Evolutionary conservation across 345 rosid species (phyloP).

Genomic region (Balakata baccata): DNA sequence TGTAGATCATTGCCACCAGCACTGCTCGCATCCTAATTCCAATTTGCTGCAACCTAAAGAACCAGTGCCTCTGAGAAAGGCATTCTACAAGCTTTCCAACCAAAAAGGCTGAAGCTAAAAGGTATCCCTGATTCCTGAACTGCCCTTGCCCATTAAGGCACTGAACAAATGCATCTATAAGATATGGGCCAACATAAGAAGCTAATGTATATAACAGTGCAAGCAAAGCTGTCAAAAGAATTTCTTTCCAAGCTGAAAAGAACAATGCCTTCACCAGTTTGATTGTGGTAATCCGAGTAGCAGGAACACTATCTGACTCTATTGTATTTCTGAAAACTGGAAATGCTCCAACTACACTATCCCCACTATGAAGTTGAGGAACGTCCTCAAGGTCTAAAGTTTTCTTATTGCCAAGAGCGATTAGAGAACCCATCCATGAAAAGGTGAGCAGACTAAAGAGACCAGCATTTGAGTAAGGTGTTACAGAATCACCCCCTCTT

Average conservation of each 20-base stretch:
- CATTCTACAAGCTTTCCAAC: slow-evolving; percentile 36
- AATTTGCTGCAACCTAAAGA: slow-evolving; percentile 27
- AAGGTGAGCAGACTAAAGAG: slow-evolving; percentile 24
- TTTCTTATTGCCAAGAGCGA: slow-evolving; percentile 26
- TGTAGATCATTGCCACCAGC: slow-evolving; percentile 21
- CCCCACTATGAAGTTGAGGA: slow-evolving; percentile 22
- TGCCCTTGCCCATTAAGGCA: slow-evolving; percentile 29
- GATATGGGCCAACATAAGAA: slow-evolving; percentile 39
- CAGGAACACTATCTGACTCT: slow-evolving; percentile 1
- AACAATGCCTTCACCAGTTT: slow-evolving; percentile 29
- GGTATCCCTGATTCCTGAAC: slow-evolving; percentile 26
- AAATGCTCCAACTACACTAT: slow-evolving; percentile 24
- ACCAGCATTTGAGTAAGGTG: slow-evolving; percentile 26
- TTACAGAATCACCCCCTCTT: slow-evolving; percentile 25
- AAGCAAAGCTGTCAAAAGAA: slow-evolving; percentile 21
- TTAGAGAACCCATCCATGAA: slow-evolving; percentile 23
- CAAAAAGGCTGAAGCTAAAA: slow-evolving; percentile 26
- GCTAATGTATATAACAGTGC: slow-evolving; percentile 20
- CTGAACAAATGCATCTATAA: slow-evolving; percentile 33
- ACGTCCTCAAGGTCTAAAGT: slow-evolving; percentile 28
- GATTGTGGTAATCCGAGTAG: slow-evolving; percentile 5
- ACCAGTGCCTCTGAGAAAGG: slow-evolving; percentile 26
- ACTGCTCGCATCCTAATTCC: slow-evolving; percentile 28
- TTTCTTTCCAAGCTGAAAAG: slow-evolving; percentile 22
- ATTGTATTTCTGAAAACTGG: slow-evolving; percentile 18